A percentile compares a stretch with the other conserved stretches of the same genome.
phyloP scores from a whole-genome alignment of 176 grass and related monocot species.

The Stipa capillata region DNA sequence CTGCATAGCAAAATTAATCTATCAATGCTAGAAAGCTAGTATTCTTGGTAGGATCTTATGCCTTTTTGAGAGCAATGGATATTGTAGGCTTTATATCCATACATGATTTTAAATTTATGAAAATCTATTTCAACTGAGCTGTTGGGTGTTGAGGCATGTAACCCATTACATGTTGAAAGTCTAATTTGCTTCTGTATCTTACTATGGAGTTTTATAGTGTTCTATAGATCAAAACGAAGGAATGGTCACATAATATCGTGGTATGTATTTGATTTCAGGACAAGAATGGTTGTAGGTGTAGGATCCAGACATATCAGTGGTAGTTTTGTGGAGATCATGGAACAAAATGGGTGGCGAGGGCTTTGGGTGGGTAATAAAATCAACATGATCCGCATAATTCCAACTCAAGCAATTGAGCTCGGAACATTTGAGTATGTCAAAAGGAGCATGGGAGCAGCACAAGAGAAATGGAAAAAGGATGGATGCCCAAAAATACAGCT shows the following conservation, averaged over 20 bases:
- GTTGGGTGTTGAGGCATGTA: neutral
- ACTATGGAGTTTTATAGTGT: neutral
- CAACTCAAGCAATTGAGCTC: conserved; percentile 72
- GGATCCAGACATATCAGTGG: conserved; percentile 66
- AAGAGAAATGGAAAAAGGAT: conserved; percentile 47
- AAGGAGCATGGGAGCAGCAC: conserved; percentile 44
- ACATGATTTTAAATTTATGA: neutral
- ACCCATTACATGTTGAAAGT: neutral
- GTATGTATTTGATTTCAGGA: conserved; percentile 35
- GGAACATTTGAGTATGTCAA: conserved; percentile 71
- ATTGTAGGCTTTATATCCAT: neutral
- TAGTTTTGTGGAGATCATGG: conserved; percentile 55
- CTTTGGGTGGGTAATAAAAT: conserved; percentile 83
- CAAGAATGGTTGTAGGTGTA: conserved; percentile 89
- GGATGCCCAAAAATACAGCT: conserved; percentile 24
- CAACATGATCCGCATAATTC: conserved; percentile 76
- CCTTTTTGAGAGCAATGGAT: neutral
- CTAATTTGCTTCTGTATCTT: neutral
- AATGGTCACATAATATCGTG: conserved; percentile 1
- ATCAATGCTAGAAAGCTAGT: neutral
- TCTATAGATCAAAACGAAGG: neutral
- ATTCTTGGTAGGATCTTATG: neutral
- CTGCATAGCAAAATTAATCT: neutral
- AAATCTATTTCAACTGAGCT: neutral
- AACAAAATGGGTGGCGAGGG: conserved; percentile 64